Conservation (phyloP, 805 yeast genomes). For the Candida yuanshanica region DNA sequence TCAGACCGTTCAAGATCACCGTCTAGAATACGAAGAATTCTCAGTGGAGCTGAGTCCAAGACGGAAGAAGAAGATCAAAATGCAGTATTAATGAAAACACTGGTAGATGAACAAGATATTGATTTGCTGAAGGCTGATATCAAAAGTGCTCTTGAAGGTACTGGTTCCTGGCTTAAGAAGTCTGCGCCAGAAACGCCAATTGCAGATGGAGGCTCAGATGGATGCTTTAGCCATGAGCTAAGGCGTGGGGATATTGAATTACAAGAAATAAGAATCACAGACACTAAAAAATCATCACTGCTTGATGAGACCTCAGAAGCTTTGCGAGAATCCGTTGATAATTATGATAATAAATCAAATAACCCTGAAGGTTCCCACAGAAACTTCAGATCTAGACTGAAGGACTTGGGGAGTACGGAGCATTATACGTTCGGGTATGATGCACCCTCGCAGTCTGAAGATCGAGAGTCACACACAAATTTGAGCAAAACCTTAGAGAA, state of each 20-base stretch:
- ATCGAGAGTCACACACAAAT: background rate
- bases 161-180: constrained; percentile 16
- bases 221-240: background rate
- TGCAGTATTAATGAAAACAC: constrained; percentile 8
- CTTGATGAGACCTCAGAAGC: background rate
- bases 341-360: background rate
- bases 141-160: constrained; percentile 13
- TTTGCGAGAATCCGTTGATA: background rate
- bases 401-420: background rate
- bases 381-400: constrained; percentile 10
- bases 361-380: constrained; percentile 14
- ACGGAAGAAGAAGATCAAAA: constrained; percentile 4
- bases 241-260: background rate
- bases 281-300: background rate
- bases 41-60: background rate
- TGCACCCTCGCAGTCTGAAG: constrained; percentile 1
- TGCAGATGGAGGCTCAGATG: constrained; percentile 5
- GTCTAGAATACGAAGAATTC: background rate
- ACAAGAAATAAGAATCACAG: background rate
- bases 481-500: background rate
- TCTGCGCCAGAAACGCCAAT: background rate
- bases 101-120: constrained; percentile 11
- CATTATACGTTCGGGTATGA: constrained; percentile 5
- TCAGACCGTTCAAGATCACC: background rate
- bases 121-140: constrained; percentile 14